Percentiles rank a stretch among this genome's conserved stretches.
Conservation (phyloP, 2,329 filamentous ascomycete genomes). For the Talaromyces marneffei region DNA sequence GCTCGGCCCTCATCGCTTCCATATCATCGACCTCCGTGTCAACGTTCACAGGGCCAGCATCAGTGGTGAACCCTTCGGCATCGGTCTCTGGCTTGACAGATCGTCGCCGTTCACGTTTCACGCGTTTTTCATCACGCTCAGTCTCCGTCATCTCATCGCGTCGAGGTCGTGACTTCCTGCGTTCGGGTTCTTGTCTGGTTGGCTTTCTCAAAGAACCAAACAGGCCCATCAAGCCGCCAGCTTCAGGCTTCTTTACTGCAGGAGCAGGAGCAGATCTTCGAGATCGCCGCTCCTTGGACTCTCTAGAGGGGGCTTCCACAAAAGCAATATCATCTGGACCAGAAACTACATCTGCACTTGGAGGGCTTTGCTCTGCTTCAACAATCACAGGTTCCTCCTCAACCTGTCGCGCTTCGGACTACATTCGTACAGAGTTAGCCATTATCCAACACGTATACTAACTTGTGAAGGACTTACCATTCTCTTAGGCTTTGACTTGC, state of each 20-base stretch:
- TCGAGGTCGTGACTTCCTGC: conserved; percentile 32
- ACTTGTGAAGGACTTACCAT: conserved; percentile 1
- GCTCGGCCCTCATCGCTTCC: conserved; percentile 55
- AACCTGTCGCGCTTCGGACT: conserved; percentile 7
- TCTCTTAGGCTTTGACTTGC: conserved; percentile 11
- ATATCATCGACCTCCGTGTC: conserved; percentile 45
- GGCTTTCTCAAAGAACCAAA: conserved; percentile 48
- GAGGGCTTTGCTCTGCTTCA: conserved; percentile 44
- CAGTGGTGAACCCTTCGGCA: conserved; percentile 42
- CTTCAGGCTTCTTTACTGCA: conserved; percentile 53
- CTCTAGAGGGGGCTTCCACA: conserved; percentile 41
- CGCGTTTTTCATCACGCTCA: conserved; percentile 31
- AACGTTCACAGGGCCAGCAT: conserved; percentile 35
- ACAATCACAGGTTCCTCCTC: conserved; percentile 52
- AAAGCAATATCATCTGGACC: conserved; percentile 49
- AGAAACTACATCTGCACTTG: conserved; percentile 39
- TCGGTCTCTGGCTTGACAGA: conserved; percentile 45
- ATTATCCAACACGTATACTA: neutral
- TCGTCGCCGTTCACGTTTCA: conserved; percentile 33
- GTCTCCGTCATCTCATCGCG: conserved; percentile 35
- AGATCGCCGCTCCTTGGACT: conserved; percentile 43
- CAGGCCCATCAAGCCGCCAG: conserved; percentile 54
- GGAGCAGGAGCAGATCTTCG: conserved; percentile 47
- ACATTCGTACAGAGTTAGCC: neutral
- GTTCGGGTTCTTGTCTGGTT: conserved; percentile 29